Evolutionary conservation across 2,329 filamentous ascomycete genomes (phyloP), one percentile per base, ranked within the genome.

Genomic region (Pyrenophora teres): DNA sequence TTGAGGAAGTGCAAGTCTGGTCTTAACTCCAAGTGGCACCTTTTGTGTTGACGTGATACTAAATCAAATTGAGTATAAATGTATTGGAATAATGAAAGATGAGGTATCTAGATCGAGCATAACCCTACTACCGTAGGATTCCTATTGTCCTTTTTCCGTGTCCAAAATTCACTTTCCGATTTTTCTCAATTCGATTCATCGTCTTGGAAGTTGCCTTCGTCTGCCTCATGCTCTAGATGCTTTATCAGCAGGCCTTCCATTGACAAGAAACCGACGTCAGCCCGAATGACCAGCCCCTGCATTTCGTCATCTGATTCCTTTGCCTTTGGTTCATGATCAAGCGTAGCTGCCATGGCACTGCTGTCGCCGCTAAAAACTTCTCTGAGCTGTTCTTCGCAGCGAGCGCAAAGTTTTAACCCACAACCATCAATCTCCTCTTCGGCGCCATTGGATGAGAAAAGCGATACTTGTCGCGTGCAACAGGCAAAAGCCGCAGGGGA

Each of bases 221-320:
- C 46, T 8, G 35, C 37, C 8, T 41, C 35, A 21, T 18, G 3
- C 27, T 6, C 37, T 10, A 62, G 7, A 21, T 56, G 59, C n/a
- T 4, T 56, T 56, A 64, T 57, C 1, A 71, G 49, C 3, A 70
- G 31, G 0, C 69, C 67, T 7, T 62, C 51, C 9, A 18, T 37
- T 10, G 1, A 49, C 19, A 72, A 43, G 18, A 71, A 62, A 1
- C 67, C 68, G 2, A 70, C 65, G 23, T 71, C 70, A 12, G 69
- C 68, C 19, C 57, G 47, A 4, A 43, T 40, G 16, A 35, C 30
- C 31, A 30, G 52, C 18, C 47, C 60, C 8, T 52, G 27, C 3
- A 58, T 13, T 2, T 39, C 30, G 5, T 36, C 51, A 7, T 40
- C 40, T 0, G 45, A 36, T 9, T 59, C 58, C 1, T 41, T 54